Base-by-base conservation (phyloP, 73 alveolate species). In the Blepharisma stoltei region DNA sequence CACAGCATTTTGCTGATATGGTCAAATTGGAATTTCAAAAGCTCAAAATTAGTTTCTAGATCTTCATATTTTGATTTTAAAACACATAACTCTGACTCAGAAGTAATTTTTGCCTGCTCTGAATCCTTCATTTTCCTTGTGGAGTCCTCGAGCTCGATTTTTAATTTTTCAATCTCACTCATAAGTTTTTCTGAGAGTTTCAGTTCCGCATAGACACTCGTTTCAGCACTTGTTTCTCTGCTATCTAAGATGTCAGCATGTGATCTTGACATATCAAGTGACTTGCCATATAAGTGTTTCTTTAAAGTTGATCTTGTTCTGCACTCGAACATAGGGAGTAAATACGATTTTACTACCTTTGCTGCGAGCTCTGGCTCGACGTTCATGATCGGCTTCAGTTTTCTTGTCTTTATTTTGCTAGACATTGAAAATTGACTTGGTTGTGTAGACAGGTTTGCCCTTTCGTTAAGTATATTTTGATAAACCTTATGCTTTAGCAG, bases 281-380 rank as follows among this genome's bases (percentile, higher is more conserved):
- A 32, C 41, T 32, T 32, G 0, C 41, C 41, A 32, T 32, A 32
- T 32, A 3, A 32, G 41, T 8, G 46, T 60, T 60, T 60, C 18
- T n/a, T 9, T 1, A 11, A 1, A 20, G 46, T 18, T 20, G 73
- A 0, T 80, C 81, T 78, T 2, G 70, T 20, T 41, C 79, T 80
- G 37, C 75, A 70, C 65, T 85, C 93, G 54, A 85, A 85, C 83
- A 85, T 70, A 27, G 93, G 93, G 68, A 85, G 80, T 4, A 85
- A 67, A 65, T 85, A 85, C 41, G 66, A 44, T 66, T 81, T 23
- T 7, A 85, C 93, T 6, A 85, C 93, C 1, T 11, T 53, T 9
- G 82, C 82, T n/a, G 82, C 82, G 9, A 73, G 82, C 4, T 73
- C 82, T 18, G 82, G 82, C 21, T 27, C 48, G 70, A 73, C 79